Base-by-base conservation (phyloP, 441 rosid genomes). In the Croton laevigatus region DNA sequence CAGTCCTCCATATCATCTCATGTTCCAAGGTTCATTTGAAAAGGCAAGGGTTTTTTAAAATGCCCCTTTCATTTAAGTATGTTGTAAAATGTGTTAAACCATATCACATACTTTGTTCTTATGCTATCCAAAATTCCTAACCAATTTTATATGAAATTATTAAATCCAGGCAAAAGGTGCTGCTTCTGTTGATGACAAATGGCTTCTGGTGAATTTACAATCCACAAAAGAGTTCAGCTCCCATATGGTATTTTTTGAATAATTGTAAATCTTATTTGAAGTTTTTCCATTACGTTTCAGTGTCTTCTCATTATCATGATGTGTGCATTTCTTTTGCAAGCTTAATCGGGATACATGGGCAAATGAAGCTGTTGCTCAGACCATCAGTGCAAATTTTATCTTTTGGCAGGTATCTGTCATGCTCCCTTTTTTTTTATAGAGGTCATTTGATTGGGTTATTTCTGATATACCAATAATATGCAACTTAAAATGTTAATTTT, bases 331-430 rank as follows among this genome's bases (percentile, higher is more conserved):
- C 65, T 36, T 76, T 74, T n/a, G 73, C 81, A 81, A 94, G 99
- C 97, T 95, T 75, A 95, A 95, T 79, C 86, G 97, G 70, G 98
- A 92, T 81, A 95, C 99, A 34, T 91, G 99, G 96, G 97, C 94
- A 70, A 89, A 92, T 79, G 96, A 87, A 74, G 93, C 99, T 61
- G 98, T 92, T 76, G 84, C 91, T 64, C 91, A 92, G 77, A 92
- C 99, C 54, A 78, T 92, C 73, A 83, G 84, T 73, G 85, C 94
- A 34, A 91, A 90, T 74, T 92, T 94, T 79, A 88, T 92, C 80
- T 94, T 92, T 82, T 94, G 96, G 97, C 99, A 94, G 98, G 97
- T 94, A 34, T 58, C 84, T 71, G 3, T 71, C 54, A 42, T 59
- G 32, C 59, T 69, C 23, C 14, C 17, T 10, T n/a, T 17, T n/a